phyloP scores from a whole-genome alignment of 225 moss, liverwort and hornwort genomes.

The Pseudisothecium myosuroides region DNA sequence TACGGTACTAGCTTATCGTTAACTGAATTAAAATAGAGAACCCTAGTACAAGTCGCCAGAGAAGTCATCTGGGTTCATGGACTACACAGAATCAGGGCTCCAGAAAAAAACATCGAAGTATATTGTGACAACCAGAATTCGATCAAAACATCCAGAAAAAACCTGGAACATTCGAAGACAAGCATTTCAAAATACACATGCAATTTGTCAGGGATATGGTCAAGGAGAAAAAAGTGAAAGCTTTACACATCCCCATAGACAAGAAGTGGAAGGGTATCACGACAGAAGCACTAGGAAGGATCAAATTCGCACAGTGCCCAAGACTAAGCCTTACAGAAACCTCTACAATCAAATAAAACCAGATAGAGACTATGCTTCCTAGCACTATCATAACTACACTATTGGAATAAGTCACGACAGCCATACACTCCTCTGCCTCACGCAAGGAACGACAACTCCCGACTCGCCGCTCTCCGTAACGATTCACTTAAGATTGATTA shows the following conservation, averaged over 20 bases:
- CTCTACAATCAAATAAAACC: not conserved
- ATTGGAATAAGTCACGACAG: not conserved
- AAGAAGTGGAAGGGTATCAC: not conserved
- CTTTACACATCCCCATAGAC: not conserved
- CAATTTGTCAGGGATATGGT: not conserved
- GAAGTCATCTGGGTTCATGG: not conserved
- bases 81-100: not conserved
- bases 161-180: not conserved
- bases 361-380: not conserved
- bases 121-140: not conserved
- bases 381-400: not conserved
- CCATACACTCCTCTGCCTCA: not conserved
- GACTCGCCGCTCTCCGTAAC: not conserved
- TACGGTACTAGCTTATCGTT: not conserved
- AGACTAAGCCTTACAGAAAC: not conserved
- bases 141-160: not conserved
- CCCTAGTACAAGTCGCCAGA: not conserved
- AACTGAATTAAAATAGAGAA: not conserved
- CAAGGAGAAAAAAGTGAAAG: not conserved
- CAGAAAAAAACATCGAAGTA: not conserved
- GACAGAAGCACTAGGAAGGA: not conserved
- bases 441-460: not conserved
- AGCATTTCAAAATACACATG: not conserved
- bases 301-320: not conserved
- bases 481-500: not conserved